Conservation (phyloP, 805 yeast species). For the Saturnispora serradocipensis region DNA sequence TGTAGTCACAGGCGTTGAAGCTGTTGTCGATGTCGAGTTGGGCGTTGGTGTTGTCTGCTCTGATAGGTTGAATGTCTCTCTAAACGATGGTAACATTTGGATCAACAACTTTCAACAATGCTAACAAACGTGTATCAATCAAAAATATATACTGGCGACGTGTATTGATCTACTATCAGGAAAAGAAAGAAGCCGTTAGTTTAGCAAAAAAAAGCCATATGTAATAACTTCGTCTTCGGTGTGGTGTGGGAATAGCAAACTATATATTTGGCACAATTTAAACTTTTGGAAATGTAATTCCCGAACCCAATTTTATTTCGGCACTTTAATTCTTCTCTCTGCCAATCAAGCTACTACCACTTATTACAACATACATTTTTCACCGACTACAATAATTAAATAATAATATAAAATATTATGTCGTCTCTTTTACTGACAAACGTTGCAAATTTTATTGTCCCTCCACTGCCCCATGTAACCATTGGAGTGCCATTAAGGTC, state of each 20-base stretch:
- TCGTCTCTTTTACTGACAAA: not conserved
- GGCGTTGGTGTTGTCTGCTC: conserved; percentile 3
- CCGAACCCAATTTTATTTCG: not conserved
- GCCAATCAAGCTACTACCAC: not conserved
- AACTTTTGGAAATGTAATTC: not conserved
- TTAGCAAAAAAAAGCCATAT: not conserved
- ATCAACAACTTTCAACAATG: not conserved
- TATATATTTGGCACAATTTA: not conserved
- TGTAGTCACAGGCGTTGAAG: not conserved
- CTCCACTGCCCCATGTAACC: not conserved
- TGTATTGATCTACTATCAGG: too few relatives aligned
- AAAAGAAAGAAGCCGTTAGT: too few relatives aligned
- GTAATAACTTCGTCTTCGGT: not conserved
- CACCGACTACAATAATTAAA: not conserved
- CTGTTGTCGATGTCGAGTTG: conserved; percentile 5
- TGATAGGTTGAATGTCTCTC: conserved; percentile 2
- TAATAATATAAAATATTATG: not conserved
- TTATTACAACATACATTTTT: not conserved
- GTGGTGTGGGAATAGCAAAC: not conserved
- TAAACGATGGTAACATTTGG: conserved; percentile 3
- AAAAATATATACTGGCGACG: too few relatives aligned
- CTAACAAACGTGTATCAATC: not conserved
- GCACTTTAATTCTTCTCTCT: not conserved
- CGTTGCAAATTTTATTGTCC: not conserved
- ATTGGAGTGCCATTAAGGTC: not conserved